Evolutionary conservation across 1,284 basidiomycete genomes (phyloP), one percentile per base, ranked within the genome.

Genomic region (Puccinia triticina): DNA sequence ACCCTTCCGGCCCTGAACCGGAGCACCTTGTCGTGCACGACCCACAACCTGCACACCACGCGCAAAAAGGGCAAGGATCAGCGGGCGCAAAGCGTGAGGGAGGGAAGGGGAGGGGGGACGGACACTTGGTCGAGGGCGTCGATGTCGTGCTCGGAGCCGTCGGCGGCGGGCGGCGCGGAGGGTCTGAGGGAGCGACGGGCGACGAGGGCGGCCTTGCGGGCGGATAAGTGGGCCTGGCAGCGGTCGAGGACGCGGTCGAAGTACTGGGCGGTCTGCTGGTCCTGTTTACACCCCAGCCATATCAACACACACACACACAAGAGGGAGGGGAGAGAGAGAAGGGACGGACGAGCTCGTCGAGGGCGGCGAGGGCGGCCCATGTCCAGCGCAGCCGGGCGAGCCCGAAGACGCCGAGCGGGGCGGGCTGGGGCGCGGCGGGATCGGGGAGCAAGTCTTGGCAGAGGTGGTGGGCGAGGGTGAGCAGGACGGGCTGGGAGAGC

Each of bases 321-420:
- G 29, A 59, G 12, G 57, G n/a, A 32, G 29, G 57, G 57, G 29
- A 37, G 57, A 14, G 4, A 55, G 34, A 26, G 23, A 40, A 75
- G 37, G 34, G 5, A 46, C 21, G 16, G 61, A 79, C 77, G 23
- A 43, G 40, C 26, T 34, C 48, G 40, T 79, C 77, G 14, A 79
- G 21, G 1, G 77, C 26, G 18, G 43, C 26, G 21, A 79, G n/a
- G 26, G 48, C 57, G 12, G 66, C 57, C 77, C 77, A 79, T 46
- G 71, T 79, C 77, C 77, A 79, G 43, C 77, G 67, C 23, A 79
- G 69, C 12, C 77, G 29, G 43, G 71, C 71, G 5, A 50, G 50
- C 0, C 67, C 77, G 40, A 8, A 16, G 1, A 21, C 50, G 55
- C 77, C 77, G 10, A 79, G 23, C 2, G 14, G 16, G 46, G 21